phyloP scores from a whole-genome alignment of 768 basidiomycete genomes.

The Mycena amicta region DNA sequence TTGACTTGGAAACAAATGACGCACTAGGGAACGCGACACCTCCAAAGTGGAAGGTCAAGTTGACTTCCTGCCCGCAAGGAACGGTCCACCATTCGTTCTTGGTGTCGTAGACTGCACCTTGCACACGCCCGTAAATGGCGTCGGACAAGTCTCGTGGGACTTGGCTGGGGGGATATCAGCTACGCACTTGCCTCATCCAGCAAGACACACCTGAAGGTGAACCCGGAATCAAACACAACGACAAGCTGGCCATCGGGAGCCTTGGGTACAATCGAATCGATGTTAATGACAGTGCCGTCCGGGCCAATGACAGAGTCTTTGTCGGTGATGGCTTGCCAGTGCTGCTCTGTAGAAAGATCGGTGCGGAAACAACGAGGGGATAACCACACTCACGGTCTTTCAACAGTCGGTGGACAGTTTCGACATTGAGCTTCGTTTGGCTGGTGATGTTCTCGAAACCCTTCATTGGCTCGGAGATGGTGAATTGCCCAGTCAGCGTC shows the following conservation, averaged over 20 bases:
- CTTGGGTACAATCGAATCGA: conserved; percentile 48
- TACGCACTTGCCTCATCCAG: too few relatives aligned
- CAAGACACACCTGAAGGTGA: conserved; percentile 68
- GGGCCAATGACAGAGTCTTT: conserved; percentile 64
- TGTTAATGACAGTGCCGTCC: conserved; percentile 50
- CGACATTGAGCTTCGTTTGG: conserved; percentile 55
- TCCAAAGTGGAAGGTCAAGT: conserved; percentile 64
- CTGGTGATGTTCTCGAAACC: conserved; percentile 50
- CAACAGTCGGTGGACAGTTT: conserved; percentile 18
- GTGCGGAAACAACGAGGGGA: conserved; percentile 31
- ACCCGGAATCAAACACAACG: conserved; percentile 70
- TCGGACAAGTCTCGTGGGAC: conserved; percentile 42
- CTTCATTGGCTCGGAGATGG: conserved; percentile 59
- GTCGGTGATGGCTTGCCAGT: conserved; percentile 69
- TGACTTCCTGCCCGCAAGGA: conserved; percentile 65
- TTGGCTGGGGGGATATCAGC: conserved; percentile 31
- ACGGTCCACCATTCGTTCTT: conserved; percentile 55
- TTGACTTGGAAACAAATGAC: conserved; percentile 11
- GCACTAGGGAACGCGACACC: conserved; percentile 58
- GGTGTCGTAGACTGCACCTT: conserved; percentile 49
- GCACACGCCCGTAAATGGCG: conserved; percentile 60
- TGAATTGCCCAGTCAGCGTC: conserved; percentile 64
- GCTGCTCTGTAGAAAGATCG: conserved; percentile 45
- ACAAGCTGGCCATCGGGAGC: conserved; percentile 51
- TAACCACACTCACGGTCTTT: conserved; percentile 28